phyloP scores from a whole-genome alignment of 2,329 filamentous ascomycete species.

The Fusarium nygamai region DNA sequence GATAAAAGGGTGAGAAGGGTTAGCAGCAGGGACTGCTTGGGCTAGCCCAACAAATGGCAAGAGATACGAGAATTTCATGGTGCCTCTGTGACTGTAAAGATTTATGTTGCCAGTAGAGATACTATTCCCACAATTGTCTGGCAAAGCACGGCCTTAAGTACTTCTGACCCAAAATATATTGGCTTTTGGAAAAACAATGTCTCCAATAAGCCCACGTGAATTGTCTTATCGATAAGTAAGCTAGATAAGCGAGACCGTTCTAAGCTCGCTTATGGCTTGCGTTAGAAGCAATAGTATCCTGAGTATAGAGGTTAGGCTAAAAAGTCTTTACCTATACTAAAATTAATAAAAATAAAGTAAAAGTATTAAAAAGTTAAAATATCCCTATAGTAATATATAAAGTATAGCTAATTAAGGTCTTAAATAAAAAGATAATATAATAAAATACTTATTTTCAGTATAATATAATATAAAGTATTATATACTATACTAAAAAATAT shows the following conservation, averaged over 20 bases:
- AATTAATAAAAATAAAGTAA: too few relatives aligned
- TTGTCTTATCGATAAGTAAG: background rate
- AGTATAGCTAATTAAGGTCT: too few relatives aligned
- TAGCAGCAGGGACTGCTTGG: background rate
- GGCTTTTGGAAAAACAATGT: too few relatives aligned
- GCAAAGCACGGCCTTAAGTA: background rate
- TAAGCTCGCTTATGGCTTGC: background rate
- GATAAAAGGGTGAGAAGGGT: background rate
- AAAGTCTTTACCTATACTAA: too few relatives aligned
- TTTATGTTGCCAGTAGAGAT: background rate
- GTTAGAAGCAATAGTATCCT: background rate
- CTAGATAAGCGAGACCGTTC: background rate
- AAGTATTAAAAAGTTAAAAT: too few relatives aligned
- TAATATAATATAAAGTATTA: too few relatives aligned
- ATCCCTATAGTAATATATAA: too few relatives aligned
- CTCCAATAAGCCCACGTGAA: background rate
- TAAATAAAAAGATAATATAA: too few relatives aligned
- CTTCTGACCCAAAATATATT: background rate
- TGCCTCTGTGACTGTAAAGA: background rate
- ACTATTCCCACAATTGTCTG: fast-evolving
- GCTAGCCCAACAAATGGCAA: background rate
- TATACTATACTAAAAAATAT: too few relatives aligned
- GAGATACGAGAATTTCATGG: background rate
- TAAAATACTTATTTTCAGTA: too few relatives aligned
- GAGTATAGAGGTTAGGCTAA: too few relatives aligned